Evolutionary conservation across 306 rosid genomes (phyloP), one percentile per base, ranked within the genome.

Genomic region (Citrullus mucosospermus): DNA sequence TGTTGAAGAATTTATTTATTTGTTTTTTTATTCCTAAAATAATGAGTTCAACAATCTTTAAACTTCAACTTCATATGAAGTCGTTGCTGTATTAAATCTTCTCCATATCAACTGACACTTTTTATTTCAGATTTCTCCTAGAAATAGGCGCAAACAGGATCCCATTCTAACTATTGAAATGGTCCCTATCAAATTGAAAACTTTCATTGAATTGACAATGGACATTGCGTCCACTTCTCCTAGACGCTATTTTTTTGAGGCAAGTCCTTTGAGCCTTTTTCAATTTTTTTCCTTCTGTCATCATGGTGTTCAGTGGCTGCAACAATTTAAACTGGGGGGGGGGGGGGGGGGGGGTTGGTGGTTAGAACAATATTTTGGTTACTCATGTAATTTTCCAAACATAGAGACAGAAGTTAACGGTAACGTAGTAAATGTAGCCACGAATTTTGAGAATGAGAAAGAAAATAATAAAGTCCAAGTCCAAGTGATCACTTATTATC

Each of bases 171-270:
- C 39, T 44, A 55, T 81, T 6, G n/a, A 48, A 44, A 61, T 48
- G 34, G 46, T 77, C 36, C 96, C 93, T 43, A 65, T 92, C 78
- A 89, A 86, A 60, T 85, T 95, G 65, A 95, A 84, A 85, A 84
- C 81, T 77, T 95, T 91, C 75, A 92, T 95, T 69, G 92, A 86
- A 78, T 58, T 86, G 85, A 85, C 95, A 15, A 95, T 92, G 97
- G 97, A 95, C 85, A 85, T 95, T 60, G 91, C 92, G 60, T 95
- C 98, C 44, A 96, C 98, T 81, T 89, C 98, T 32, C 97, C 97
- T 53, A 87, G 98, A 39, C 98, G 92, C 68, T 92, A 92, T 68
- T 91, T 95, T 86, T 90, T 95, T 79, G 98, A 95, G 98, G 98
- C 89, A 90, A 90, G 87, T 81, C 76, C 84, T 81, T 76, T 76